Evolutionary conservation across 371 early-diverging fungal genomes (phyloP).

Genomic region (Mortierella sp.): DNA sequence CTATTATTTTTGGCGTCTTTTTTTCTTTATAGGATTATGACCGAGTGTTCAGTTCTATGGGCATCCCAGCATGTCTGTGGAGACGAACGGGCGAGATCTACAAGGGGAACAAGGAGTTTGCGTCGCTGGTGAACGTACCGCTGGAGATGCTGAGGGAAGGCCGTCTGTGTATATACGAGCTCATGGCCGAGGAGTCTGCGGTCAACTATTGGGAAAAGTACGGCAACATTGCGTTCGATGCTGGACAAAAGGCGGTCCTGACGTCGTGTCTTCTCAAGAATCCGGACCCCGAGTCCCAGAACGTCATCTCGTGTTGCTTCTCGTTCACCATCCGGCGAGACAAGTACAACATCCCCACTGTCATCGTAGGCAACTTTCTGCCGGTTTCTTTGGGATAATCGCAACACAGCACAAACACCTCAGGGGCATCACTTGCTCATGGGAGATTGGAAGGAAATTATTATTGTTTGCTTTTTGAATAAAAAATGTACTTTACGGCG

Average conservation of each 20-base stretch:
- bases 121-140: constrained; percentile 86
- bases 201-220: constrained; percentile 96
- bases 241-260: constrained; percentile 94
- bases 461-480: neutral
- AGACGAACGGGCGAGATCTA: constrained; percentile 96
- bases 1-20: neutral
- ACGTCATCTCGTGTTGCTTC: constrained; percentile 85
- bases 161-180: constrained; percentile 88
- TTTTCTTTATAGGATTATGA: constrained; percentile 81
- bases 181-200: constrained; percentile 93
- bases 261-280: constrained; percentile 85
- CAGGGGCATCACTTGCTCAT: neutral
- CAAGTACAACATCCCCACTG: constrained; percentile 87
- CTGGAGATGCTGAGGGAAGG: constrained; percentile 83
- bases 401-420: neutral
- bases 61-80: constrained; percentile 95
- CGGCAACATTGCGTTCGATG: constrained; percentile 95
- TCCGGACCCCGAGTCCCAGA: constrained; percentile 66
- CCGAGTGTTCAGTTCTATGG: constrained; percentile 94
- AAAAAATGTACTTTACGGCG: constrained; percentile 3
- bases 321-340: constrained; percentile 94
- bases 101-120: constrained; percentile 95
- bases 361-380: constrained; percentile 90
- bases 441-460: neutral
- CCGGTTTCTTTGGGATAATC: constrained; percentile 62